A percentile compares a stretch with the other conserved stretches of the same genome.
Evolutionary conservation across 1,284 basidiomycete species (phyloP).

Genomic region (Sparassis latifolia): DNA sequence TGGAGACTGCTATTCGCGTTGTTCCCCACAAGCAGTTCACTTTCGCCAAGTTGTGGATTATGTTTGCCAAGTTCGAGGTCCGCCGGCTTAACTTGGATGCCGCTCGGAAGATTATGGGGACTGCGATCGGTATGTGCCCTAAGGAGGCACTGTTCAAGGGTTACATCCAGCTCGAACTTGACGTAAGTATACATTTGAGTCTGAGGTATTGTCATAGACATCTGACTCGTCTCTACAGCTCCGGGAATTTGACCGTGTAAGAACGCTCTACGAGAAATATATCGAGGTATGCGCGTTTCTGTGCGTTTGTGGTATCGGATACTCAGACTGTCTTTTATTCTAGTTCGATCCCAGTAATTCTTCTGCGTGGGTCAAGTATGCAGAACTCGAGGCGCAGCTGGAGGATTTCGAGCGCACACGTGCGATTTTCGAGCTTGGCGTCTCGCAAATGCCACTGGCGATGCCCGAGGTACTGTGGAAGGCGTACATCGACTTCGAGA

Average conservation of each 20-base stretch:
- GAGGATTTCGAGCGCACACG: conserved; percentile 91
- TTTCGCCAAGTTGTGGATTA: conserved; percentile 87
- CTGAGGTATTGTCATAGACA: conserved; percentile 1
- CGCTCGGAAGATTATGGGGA: conserved; percentile 84
- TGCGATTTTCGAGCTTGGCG: conserved; percentile 92
- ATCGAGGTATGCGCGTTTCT: conserved; percentile 55
- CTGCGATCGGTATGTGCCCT: conserved; percentile 87
- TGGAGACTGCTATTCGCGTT: conserved; percentile 78
- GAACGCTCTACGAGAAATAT: conserved; percentile 92
- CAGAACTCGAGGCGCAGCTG: conserved; percentile 89
- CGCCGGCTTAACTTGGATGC: conserved; percentile 73
- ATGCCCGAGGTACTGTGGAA: conserved; percentile 99
- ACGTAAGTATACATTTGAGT: conserved; percentile 39
- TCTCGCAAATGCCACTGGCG: conserved; percentile 85
- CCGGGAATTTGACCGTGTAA: conserved; percentile 93
- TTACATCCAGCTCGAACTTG: conserved; percentile 86
- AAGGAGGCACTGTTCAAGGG: conserved; percentile 88
- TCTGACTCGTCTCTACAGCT: conserved; percentile 34
- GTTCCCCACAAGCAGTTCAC: conserved; percentile 93
- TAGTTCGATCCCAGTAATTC: conserved; percentile 88
- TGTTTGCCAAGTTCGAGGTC: conserved; percentile 88
- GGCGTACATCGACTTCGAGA: conserved; percentile 95
- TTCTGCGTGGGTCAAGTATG: conserved; percentile 95
- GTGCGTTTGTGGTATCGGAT: background rate
- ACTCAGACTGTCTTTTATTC: background rate